Evolutionary conservation across 2,329 filamentous ascomycete genomes (phyloP), one percentile per base, ranked within the genome.

Genomic region (Botrytis cinerea): DNA sequence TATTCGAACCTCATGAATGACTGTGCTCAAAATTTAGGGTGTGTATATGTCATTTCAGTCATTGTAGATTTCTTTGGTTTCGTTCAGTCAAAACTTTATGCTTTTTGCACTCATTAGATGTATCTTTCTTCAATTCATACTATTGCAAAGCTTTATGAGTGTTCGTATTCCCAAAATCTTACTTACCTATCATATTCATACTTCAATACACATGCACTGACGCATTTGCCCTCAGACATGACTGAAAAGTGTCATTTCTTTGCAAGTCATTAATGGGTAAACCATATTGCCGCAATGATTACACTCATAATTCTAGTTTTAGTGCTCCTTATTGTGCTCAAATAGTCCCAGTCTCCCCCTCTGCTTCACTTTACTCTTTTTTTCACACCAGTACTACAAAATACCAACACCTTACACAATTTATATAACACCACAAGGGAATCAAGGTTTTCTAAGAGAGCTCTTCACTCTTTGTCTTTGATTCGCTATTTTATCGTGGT

Each of bases 161-260:
- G 25, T 54, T n/a, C 4, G 5, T 2, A n/a, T n/a, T n/a, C 48
- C 25, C 5, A 54, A 16, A 1, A n/a, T 54, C 0, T 12, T 2
- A 54, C n/a, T 7, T 12, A n/a, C 14, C 25, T 0, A 54, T 54
- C 12, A n/a, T n/a, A n/a, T 54, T n/a, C 25, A 54, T 54, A n/a
- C 48, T 54, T 54, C 0, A 16, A 0, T 7, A 51, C 4, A 54
- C 4, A 10, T 14, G 12, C 12, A 7, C 48, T 54, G 48, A 54
- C 25, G 25, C 12, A n/a, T 16, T 16, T n/a, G 0, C 1, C 2
- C 2, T 22, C 0, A n/a, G 5, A n/a, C 10, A n/a, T 7, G 48
- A n/a, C 25, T 6, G 1, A 3, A n/a, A 54, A n/a, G 12, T 14
- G 48, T 16, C 48, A 6, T n/a, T n/a, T 32, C 6, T 20, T 0